Evolutionary conservation across 1,139 yeast genomes (phyloP).

Genomic region (Yamadazyma triangularis): DNA sequence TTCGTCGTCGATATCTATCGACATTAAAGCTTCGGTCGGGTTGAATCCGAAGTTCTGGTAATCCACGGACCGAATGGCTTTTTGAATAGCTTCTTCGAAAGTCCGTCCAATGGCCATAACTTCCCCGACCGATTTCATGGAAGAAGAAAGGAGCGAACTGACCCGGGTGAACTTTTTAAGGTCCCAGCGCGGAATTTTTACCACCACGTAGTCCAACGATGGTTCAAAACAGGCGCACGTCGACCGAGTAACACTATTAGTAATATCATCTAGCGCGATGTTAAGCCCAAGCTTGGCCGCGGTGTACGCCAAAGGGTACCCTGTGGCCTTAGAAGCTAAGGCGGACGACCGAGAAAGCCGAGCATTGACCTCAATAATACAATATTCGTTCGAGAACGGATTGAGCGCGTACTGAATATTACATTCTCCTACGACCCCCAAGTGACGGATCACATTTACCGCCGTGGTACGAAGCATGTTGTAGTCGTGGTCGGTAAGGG

Average conservation of each 20-base stretch:
- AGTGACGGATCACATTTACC: constrained; percentile 92
- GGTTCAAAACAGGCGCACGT: constrained; percentile 99
- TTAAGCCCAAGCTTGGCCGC: constrained; percentile 97
- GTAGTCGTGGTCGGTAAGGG: constrained; percentile 94
- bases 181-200: constrained; percentile 99
- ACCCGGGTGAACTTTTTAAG: constrained; percentile 93
- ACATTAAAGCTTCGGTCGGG: constrained; percentile 80
- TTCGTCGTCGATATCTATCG: constrained; percentile 85
- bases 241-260: constrained; percentile 89
- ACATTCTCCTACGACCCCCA: constrained; percentile 99
- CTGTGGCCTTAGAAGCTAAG: constrained; percentile 97
- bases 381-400: constrained; percentile 90
- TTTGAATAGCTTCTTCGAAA: constrained; percentile 96
- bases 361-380: constrained; percentile 97
- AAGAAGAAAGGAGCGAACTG: constrained; percentile 79
- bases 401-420: constrained; percentile 96
- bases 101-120: constrained; percentile 98
- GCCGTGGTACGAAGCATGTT: constrained; percentile 98
- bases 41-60: constrained; percentile 93
- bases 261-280: constrained; percentile 87
- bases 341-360: constrained; percentile 98
- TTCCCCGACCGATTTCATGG: constrained; percentile 99
- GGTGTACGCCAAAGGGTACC: constrained; percentile 96
- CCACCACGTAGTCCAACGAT: constrained; percentile 94
- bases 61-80: constrained; percentile 95